A percentile compares a stretch with the other conserved stretches of the same genome.
These are phyloP conservation scores for Suillus placidus DNA, from an alignment of 768 basidiomycete species.

Conservation along the genomic window DNA sequence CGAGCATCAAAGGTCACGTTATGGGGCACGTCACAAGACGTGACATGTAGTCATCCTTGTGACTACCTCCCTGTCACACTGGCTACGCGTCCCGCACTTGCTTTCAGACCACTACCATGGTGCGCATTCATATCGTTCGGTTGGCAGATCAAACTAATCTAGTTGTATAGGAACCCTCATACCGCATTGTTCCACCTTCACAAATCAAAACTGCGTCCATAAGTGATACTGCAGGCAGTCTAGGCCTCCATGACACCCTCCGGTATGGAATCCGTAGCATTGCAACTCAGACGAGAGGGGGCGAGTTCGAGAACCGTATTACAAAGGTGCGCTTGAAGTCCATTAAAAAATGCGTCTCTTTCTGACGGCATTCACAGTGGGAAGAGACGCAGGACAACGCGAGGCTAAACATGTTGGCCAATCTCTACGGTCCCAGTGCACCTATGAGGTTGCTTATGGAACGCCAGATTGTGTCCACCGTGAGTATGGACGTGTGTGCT, in stretches of 20 bases:
- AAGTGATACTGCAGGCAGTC: conserved; percentile 65
- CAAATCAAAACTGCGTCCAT: conserved; percentile 63
- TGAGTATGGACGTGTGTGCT: conserved; percentile 40
- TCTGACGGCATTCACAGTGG: conserved; percentile 61
- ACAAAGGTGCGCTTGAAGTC: conserved; percentile 56
- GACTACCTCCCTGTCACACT: conserved; percentile 11
- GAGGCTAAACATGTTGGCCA: conserved; percentile 81
- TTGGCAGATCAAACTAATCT: conserved; percentile 9
- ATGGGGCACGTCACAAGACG: conserved; percentile 30
- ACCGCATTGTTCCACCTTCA: conserved; percentile 64
- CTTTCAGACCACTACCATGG: conserved; percentile 23
- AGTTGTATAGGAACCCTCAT: conserved; percentile 45
- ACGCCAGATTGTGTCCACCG: conserved; percentile 78
- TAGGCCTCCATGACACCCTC: conserved; percentile 89
- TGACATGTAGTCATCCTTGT: conserved; percentile 31
- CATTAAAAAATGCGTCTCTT: conserved; percentile 6
- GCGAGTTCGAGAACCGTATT: conserved; percentile 64
- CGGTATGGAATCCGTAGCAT: conserved; percentile 83
- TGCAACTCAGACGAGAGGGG: conserved; percentile 67
- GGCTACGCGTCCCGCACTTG: conserved; percentile 18
- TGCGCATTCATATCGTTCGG: conserved; percentile 7
- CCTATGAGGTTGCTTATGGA: conserved; percentile 95
- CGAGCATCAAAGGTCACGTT: conserved; percentile 17
- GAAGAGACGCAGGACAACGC: conserved; percentile 89
- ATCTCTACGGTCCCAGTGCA: conserved; percentile 83